Percentiles rank a stretch among this genome's conserved stretches.
phyloP scores from a whole-genome alignment of 495 filamentous ascomycete species.

The Aspergillus campestris region DNA sequence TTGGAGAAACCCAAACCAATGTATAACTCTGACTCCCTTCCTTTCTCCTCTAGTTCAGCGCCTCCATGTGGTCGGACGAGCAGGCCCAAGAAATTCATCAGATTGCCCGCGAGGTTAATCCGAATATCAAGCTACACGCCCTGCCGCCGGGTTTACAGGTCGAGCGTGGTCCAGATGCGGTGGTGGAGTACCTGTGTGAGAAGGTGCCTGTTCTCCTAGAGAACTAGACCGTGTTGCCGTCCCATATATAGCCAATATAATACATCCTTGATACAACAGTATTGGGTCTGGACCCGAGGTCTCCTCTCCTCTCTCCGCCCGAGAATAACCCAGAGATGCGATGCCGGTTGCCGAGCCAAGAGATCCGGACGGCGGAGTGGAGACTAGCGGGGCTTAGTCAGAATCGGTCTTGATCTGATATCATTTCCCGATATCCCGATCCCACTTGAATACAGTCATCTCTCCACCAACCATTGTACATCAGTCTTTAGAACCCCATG shows the following conservation, averaged over 20 bases:
- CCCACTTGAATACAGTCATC: background rate
- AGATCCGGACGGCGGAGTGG: too few species aligned
- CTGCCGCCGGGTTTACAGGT: constrained; percentile 58
- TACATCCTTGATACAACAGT: too few species aligned
- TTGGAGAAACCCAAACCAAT: background rate
- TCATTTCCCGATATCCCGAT: constrained; percentile 1
- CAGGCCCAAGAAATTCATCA: constrained; percentile 46
- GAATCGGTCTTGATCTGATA: background rate
- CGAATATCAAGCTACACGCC: constrained; percentile 49
- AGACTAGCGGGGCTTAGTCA: background rate
- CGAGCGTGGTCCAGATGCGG: constrained; percentile 53
- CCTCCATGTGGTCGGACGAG: constrained; percentile 60
- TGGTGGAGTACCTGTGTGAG: constrained; percentile 56
- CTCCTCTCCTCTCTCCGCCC: too few species aligned
- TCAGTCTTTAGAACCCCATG: constrained; percentile 3
- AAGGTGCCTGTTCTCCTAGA: constrained; percentile 47
- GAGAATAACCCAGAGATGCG: too few species aligned
- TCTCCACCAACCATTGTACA: background rate
- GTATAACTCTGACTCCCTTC: constrained; percentile 1
- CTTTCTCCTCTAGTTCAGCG: constrained; percentile 42
- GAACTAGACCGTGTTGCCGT: constrained; percentile 2
- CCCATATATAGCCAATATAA: background rate
- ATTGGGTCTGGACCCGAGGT: too few species aligned
- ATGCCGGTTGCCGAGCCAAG: too few species aligned
- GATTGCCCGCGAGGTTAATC: constrained; percentile 43